phyloP scores from a whole-genome alignment of 306 rosid genomes.

The Mucuna pruriens region DNA sequence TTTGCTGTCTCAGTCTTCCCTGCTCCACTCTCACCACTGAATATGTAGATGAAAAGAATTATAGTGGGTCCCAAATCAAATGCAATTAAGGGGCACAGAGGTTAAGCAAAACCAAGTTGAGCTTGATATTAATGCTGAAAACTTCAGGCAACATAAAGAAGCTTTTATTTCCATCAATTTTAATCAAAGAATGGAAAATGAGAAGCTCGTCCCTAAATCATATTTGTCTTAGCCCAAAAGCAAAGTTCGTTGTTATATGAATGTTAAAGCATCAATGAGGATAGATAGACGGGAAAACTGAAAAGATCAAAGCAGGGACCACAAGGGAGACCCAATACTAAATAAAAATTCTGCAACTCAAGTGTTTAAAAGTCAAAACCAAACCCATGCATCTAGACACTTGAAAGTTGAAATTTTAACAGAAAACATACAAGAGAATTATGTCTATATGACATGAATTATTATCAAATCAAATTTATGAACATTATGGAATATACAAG shows the following conservation, averaged over 20 bases:
- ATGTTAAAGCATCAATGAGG: background rate
- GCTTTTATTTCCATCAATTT: background rate
- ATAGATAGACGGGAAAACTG: background rate
- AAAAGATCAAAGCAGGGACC: background rate
- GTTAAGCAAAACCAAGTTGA: conserved; percentile 13
- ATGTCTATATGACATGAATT: background rate
- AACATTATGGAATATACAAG: background rate
- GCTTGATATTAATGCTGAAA: conserved; percentile 22
- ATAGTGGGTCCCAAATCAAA: conserved; percentile 23
- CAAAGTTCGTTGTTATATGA: background rate
- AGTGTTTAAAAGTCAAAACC: background rate
- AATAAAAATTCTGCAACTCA: background rate
- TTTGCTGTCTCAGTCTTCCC: conserved; percentile 99
- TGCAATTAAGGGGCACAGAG: background rate
- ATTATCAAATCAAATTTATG: background rate
- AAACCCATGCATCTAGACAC: background rate
- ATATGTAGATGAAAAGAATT: conserved; percentile 25
- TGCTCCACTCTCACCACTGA: conserved; percentile 99
- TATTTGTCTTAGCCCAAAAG: background rate
- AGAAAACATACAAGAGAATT: background rate
- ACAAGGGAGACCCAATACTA: background rate
- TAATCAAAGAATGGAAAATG: background rate
- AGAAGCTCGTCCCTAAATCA: conserved; percentile 9
- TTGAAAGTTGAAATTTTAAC: background rate
- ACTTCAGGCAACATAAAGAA: conserved; percentile 2